Percentiles rank a stretch among this genome's conserved stretches.
phyloP scores from a whole-genome alignment of 2,329 filamentous ascomycete genomes.

The Moelleriella libera region DNA sequence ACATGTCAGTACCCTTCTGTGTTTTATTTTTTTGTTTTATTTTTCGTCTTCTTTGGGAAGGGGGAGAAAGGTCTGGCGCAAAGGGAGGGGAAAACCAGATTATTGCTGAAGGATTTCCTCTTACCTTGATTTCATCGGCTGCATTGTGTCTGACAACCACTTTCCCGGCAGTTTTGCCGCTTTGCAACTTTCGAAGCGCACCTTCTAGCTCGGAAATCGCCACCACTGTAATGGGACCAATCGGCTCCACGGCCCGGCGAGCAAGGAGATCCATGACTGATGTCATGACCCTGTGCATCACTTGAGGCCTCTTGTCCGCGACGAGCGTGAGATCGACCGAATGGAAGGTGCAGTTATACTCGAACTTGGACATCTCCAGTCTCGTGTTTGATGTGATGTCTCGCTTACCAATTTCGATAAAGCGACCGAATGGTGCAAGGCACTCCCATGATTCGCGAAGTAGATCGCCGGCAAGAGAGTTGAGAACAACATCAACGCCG shows the following conservation, averaged over 20 bases:
- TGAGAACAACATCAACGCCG: slow-evolving; percentile 59
- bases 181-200: slow-evolving; percentile 21
- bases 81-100: no score
- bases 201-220: slow-evolving; percentile 22
- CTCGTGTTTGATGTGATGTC: slow-evolving; percentile 24
- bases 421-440: slow-evolving; percentile 28
- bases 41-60: no score
- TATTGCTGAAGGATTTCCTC: no score
- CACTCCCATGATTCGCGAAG: slow-evolving; percentile 27
- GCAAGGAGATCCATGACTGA: slow-evolving; percentile 21
- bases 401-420: slow-evolving; percentile 28
- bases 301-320: slow-evolving; percentile 23
- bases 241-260: slow-evolving; percentile 18
- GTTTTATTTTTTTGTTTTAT: not conserved
- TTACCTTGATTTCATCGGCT: slow-evolving; percentile 24
- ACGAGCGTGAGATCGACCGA: slow-evolving; percentile 31
- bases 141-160: slow-evolving; percentile 26
- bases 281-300: slow-evolving; percentile 22
- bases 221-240: slow-evolving; percentile 19
- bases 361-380: slow-evolving; percentile 33
- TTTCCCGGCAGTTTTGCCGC: slow-evolving; percentile 24
- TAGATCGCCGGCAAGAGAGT: slow-evolving; percentile 27
- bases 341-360: slow-evolving; percentile 30
- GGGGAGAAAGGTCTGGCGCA: no score
- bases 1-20: not conserved